A percentile compares a stretch with the other conserved stretches of the same genome.
phyloP scores from a whole-genome alignment of 2,329 filamentous ascomycete species.

The Didymella exigua region DNA sequence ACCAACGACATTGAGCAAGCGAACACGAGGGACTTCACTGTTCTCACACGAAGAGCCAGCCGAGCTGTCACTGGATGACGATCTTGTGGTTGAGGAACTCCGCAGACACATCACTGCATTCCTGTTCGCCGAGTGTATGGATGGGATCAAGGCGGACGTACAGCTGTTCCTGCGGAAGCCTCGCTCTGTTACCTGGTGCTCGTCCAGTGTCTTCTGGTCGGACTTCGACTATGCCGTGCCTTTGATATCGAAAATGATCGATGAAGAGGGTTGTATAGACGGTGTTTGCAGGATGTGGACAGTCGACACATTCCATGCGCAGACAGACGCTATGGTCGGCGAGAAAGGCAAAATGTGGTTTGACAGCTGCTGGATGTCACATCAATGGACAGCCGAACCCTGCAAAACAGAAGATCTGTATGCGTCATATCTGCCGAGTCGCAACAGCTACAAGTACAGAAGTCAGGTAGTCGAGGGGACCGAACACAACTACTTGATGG shows the following conservation, averaged over 20 bases:
- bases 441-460: constrained; percentile 24
- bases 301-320: constrained; percentile 38
- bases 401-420: not conserved
- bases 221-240: constrained; percentile 35
- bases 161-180: constrained; percentile 33
- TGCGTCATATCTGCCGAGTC: not conserved
- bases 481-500: constrained; percentile 38
- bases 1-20: constrained; percentile 1
- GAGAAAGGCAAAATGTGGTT: constrained; percentile 37
- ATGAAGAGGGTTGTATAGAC: constrained; percentile 14
- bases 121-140: constrained; percentile 34
- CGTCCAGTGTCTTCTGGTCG: constrained; percentile 26
- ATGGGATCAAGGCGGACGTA: constrained; percentile 36
- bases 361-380: constrained; percentile 31
- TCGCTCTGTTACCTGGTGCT: constrained; percentile 30
- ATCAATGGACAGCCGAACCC: not conserved
- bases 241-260: constrained; percentile 29
- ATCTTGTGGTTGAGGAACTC: constrained; percentile 28
- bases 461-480: constrained; percentile 25
- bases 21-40: constrained; percentile 6
- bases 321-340: constrained; percentile 37
- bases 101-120: constrained; percentile 29
- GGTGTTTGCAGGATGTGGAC: constrained; percentile 21
- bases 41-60: not conserved
- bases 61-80: constrained; percentile 23